Evolutionary conservation across 108 stramenopile genomes (phyloP), one percentile per base, ranked within the genome.

Genomic region (Fragilariopsis cylindrus): DNA sequence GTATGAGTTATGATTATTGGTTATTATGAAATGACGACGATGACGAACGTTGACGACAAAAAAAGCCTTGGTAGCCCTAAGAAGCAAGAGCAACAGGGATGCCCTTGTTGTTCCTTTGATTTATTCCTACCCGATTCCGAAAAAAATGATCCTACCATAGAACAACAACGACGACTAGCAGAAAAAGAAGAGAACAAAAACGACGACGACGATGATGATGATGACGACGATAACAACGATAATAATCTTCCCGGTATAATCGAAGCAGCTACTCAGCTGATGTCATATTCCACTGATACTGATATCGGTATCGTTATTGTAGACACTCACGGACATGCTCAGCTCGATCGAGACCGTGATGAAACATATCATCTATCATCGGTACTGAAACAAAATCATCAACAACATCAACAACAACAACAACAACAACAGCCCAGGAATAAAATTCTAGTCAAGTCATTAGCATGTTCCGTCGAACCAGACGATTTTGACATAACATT

Each of bases 251-350:
- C 76, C 72, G 6, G 43, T 69, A 48, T 40, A 13, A 39, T 73
- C 69, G 52, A 64, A 52, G 70, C 75, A 9, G 11, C 62, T 11
- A 53, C 74, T 19, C n/a, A 16, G 47, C 67, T 70, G 8, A 54
- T 65, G 69, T 49, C 13, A 39, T 43, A 44, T 30, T 30, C 30
- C 6, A 46, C 5, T 4, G 49, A 71, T 5, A 21, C 30, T 8
- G 13, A 41, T 58, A 65, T 7, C 41, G 39, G 52, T 11, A 48
- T 81, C 15, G 15, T 87, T 18, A 70, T 92, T 7, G 83, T 93
- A 21, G 92, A 91, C 81, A 89, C 92, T 30, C 92, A 93, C 67
- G 84, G 90, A 5, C 92, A 93, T 71, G 87, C 92, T 3, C 90
- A 93, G 79, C 67, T 93, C 44, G 65, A 88, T 72, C 65, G 92